Evolutionary conservation across 2,329 filamentous ascomycete genomes (phyloP), one percentile per base, ranked within the genome.

Genomic region (Blastomyces gilchristii): DNA sequence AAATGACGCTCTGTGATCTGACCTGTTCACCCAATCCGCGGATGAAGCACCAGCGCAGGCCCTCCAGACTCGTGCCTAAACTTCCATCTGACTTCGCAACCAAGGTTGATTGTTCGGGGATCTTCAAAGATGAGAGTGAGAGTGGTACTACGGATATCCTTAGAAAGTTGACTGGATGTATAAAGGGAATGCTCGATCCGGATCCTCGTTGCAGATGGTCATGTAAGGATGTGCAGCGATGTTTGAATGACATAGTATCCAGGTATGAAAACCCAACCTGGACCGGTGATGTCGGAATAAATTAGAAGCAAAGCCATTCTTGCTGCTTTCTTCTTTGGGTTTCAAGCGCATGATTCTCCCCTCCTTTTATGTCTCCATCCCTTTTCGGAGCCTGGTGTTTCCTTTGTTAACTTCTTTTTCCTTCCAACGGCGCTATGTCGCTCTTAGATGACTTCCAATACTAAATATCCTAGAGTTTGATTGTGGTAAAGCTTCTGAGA

Each of bases 131-230:
- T 12, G 69, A 69, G 53, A 71, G 70, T 14, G 52, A 56, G 25
- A 63, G 65, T 5, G 65, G 69, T 2, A 69, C 77, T 7, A 72
- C 73, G 0, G 70, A 75, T 5, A 67, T 69, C 16, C 64, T 79
- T 37, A 72, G 69, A 63, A 49, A 22, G 43, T 43, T 59, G 14
- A 49, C 43, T n/a, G 64, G 62, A 41, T 78, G 77, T 63, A 77
- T 80, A 18, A 66, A 66, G 54, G 73, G 75, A 22, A 79, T 80
- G 77, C 68, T 79, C 62, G 71, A 76, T 8, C 71, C 71, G 3
- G 70, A 74, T 50, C 70, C 75, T 4, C 66, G 66, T 37, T 65
- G 65, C 43, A 71, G 77, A 62, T 79, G 74, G 77, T 66, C 67
- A 28, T 78, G 75, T 60, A 68, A 68, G 28, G 67, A 73, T 63